Conservation (phyloP, 495 filamentous ascomycete genomes). For the Lentithecium fluviatile region DNA sequence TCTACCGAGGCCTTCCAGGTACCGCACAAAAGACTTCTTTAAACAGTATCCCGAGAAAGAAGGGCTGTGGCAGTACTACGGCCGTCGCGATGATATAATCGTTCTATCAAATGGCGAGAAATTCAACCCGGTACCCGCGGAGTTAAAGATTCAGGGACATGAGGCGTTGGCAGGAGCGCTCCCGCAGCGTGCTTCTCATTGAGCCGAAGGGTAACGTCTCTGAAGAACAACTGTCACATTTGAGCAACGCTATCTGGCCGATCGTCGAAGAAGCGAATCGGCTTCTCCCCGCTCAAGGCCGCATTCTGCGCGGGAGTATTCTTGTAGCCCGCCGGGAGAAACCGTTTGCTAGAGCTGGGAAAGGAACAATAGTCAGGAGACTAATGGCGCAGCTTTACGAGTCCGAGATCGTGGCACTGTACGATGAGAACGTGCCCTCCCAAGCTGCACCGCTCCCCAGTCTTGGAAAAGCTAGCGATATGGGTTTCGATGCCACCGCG, state of each 20-base stretch:
- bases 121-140: conserved; percentile 46
- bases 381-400: conserved; percentile 9
- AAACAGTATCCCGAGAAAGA: conserved; percentile 30
- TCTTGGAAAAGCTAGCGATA: background rate
- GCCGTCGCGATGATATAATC: conserved; percentile 45
- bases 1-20: conserved; percentile 23
- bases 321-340: conserved; percentile 3
- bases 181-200: conserved; percentile 43
- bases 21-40: conserved; percentile 25
- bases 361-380: conserved; percentile 21
- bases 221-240: background rate
- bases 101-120: conserved; percentile 48
- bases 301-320: conserved; percentile 1
- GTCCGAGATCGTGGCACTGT: conserved; percentile 16
- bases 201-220: conserved; percentile 29
- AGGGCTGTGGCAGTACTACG: conserved; percentile 27
- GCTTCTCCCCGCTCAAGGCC: conserved; percentile 11
- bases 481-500: background rate
- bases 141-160: conserved; percentile 34
- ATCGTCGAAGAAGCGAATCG: conserved; percentile 16
- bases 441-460: background rate
- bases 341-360: conserved; percentile 15
- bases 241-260: conserved; percentile 6
- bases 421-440: background rate
- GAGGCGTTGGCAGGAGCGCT: conserved; percentile 35